These are phyloP conservation scores for Aspergillus pseudotamarii DNA, from an alignment of 2,329 filamentous ascomycete genomes.

Conservation along the genomic window DNA sequence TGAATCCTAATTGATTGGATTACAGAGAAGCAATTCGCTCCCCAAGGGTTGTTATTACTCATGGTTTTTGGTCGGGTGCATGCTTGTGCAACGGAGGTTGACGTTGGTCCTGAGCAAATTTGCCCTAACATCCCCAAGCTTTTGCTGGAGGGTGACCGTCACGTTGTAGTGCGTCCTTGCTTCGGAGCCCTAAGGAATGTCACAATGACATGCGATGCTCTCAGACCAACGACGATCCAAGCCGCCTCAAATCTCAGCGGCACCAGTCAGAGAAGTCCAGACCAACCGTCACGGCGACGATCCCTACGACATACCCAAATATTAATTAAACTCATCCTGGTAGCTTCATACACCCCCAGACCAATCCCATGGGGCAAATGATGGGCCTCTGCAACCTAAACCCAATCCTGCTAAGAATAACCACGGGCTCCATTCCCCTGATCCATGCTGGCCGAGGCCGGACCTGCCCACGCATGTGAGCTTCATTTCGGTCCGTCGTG, in stretches of 20 bases:
- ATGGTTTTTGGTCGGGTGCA: background rate
- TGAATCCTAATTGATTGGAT: conserved; percentile 17
- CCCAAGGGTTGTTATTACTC: background rate
- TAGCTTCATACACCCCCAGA: conserved; percentile 3
- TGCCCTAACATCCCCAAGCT: background rate
- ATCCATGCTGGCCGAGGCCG: conserved; percentile 8
- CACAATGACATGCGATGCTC: conserved; percentile 4
- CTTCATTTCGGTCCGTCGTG: conserved; percentile 2
- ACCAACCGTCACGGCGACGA: conserved; percentile 16
- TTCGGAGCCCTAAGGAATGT: conserved; percentile 1
- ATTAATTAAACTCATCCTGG: conserved; percentile 10
- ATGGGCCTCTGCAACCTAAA: conserved; percentile 1
- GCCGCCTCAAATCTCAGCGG: background rate
- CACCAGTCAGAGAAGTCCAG: conserved; percentile 10
- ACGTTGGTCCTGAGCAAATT: background rate
- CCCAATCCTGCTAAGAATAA: conserved; percentile 14
- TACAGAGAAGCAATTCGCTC: background rate
- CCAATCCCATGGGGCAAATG: conserved; percentile 6
- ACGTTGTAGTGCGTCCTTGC: background rate
- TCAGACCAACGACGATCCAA: background rate
- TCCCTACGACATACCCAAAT: conserved; percentile 3
- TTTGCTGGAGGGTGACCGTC: background rate
- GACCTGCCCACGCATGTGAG: conserved; percentile 16
- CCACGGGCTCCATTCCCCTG: conserved; percentile 13
- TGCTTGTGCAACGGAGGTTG: background rate